These are phyloP conservation scores for Hymenoscyphus occultus DNA, from an alignment of 2,329 filamentous ascomycete species.

Conservation along the genomic window DNA sequence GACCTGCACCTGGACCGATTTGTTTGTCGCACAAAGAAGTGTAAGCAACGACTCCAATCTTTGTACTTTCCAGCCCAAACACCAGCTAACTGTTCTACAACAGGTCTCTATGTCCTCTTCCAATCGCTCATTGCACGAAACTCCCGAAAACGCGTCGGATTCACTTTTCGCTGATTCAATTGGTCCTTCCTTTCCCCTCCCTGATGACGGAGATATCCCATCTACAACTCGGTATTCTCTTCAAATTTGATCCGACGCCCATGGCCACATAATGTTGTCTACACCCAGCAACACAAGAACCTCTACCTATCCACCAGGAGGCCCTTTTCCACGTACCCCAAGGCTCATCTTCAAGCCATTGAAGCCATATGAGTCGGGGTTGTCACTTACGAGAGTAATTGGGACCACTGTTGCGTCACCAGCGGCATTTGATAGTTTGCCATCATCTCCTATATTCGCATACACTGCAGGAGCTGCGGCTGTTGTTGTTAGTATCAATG, in stretches of 20 bases:
- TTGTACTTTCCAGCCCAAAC: background rate
- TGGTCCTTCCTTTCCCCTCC: constrained; percentile 11
- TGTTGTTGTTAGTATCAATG: constrained; percentile 79
- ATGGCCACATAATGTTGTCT: constrained; percentile 37
- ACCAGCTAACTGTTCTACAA: constrained; percentile 9
- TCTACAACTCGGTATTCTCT: background rate
- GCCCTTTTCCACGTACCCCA: constrained; percentile 62
- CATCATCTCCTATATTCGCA: constrained; percentile 69
- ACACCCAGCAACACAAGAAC: constrained; percentile 35
- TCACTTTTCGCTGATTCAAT: constrained; percentile 13
- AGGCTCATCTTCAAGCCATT: constrained; percentile 58
- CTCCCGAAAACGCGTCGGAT: constrained; percentile 18
- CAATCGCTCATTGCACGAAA: background rate
- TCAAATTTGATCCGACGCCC: constrained; percentile 16
- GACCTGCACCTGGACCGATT: background rate
- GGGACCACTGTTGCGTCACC: constrained; percentile 84
- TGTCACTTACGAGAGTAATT: constrained; percentile 80
- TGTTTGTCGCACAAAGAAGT: constrained; percentile 9
- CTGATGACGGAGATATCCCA: constrained; percentile 8
- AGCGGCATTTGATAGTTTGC: constrained; percentile 80
- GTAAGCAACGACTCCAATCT: background rate
- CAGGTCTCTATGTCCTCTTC: constrained; percentile 19
- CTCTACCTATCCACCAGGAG: constrained; percentile 60
- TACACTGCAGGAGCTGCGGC: constrained; percentile 91
- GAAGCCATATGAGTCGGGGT: constrained; percentile 50